Evolutionary conservation across 805 yeast genomes (phyloP).

Genomic region (Metschnikowia hibisci): DNA sequence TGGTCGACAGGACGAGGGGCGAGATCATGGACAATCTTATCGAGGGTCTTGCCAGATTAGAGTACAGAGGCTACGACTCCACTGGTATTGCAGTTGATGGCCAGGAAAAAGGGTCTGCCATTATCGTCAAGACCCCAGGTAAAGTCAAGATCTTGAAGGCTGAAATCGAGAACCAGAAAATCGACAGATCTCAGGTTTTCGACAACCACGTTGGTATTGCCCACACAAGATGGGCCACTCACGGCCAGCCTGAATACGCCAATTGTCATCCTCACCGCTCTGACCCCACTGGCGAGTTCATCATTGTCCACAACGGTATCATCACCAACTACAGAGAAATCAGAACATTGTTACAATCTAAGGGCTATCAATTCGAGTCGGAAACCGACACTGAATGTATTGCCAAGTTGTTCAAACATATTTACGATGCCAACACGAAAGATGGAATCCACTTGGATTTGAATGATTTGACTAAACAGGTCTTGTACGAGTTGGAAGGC

Average conservation of each 20-base stretch:
- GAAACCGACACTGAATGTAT: conserved; percentile 98
- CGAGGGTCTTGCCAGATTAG: conserved; percentile 81
- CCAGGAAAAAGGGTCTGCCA: conserved; percentile 65
- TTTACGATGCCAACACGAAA: conserved; percentile 70
- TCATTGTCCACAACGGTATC: conserved; percentile 96
- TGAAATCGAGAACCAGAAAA: conserved; percentile 49
- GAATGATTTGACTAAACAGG: conserved; percentile 88
- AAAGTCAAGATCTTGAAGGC: conserved; percentile 79
- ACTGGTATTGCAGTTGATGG: conserved; percentile 96
- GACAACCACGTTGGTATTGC: conserved; percentile 94
- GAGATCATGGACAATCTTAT: conserved; percentile 86
- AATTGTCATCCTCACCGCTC: conserved; percentile 98
- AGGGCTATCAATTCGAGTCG: conserved; percentile 80
- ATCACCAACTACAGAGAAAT: conserved; percentile 93
- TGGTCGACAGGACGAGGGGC: conserved; percentile 88
- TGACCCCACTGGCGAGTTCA: conserved; percentile 76
- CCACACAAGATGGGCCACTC: conserved; percentile 99
- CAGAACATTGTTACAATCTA: conserved; percentile 70
- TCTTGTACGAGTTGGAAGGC: conserved; percentile 89
- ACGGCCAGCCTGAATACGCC: conserved; percentile 80
- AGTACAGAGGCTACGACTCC: conserved; percentile 97
- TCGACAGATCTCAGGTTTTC: conserved; percentile 61
- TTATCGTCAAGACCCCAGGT: conserved; percentile 81
- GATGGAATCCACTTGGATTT: conserved; percentile 82
- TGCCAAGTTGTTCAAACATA: conserved; percentile 89